Evolutionary conservation across 1,284 basidiomycete genomes (phyloP), one percentile per base, ranked within the genome.

Genomic region (Papiliotrema terrestris): DNA sequence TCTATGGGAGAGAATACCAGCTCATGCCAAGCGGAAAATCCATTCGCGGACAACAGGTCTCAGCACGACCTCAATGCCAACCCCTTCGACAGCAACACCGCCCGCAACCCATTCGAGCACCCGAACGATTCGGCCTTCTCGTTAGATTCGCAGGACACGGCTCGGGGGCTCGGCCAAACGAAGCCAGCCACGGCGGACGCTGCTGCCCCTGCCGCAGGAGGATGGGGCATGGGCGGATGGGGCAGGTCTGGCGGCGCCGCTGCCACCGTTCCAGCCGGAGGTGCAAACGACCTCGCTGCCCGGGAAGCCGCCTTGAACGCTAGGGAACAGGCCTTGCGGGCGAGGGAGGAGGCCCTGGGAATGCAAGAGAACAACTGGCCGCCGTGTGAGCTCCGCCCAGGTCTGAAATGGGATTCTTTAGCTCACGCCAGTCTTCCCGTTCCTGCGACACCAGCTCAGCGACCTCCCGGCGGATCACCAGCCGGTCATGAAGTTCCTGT

Each of bases 371-470:
- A 74, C 51, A 77, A 77, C 55, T 77, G 74, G 74, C 75, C 75
- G 32, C 68, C 69, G 44, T 74, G 75, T 75, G 54, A 61, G 75
- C 69, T 37, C 4, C 19, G 37, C 11, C 35, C 20, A 20, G n/a
- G n/a, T n/a, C n/a, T n/a, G n/a, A n/a, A n/a, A n/a, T n/a, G n/a
- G n/a, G n/a, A n/a, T n/a, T n/a, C 19, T 15, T 3, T 13, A 17
- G n/a, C 20, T 32, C 20, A 26, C 29, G 22, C 3, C 75, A 92
- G 90, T 94, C 82, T 93, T 87, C 71, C 95, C 94, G 20, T 79
- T 98, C 66, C 87, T 98, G 71, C 96, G 87, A 78, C 95, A 98
- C 77, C 88, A 90, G 56, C 94, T 98, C 66, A 74, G 81, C 57
- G 86, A 88, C 57, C 91, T 98, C 72, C 94, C 98, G 51, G 88